Evolutionary conservation across 1,284 basidiomycete genomes (phyloP), one percentile per base, ranked within the genome.

Genomic region (Trichosporon faecale): DNA sequence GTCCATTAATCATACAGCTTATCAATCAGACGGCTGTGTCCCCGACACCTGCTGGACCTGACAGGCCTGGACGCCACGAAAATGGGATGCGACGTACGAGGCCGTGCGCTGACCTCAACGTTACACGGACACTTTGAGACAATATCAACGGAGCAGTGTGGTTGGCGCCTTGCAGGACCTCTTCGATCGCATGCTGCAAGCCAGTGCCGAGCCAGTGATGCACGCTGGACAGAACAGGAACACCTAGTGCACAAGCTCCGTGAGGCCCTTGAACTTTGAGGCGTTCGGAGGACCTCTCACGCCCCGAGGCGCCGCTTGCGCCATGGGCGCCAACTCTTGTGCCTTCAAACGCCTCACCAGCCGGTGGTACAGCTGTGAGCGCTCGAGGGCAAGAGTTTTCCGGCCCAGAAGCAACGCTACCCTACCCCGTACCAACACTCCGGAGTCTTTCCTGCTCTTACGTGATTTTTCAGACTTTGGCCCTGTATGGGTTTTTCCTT

Each of bases 401-500:
- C 49, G 21, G 49, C 49, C 49, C 49, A 52, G 23, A 52, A 23
- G 49, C 49, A 25, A 12, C 49, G 49, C 49, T 25, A 23, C 21
- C 49, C 25, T 52, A 25, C 21, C 3, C 49, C 21, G 49, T 52
- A 52, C 49, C 49, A 12, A 52, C 21, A 52, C 49, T 52, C 49
- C 23, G 49, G 49, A 52, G 49, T n/a, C 49, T 52, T 52, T 52
- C 49, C 49, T 52, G 49, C 49, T 25, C 49, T 52, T 52, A 52
- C 49, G 49, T 52, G 49, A 52, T 52, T 52, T 52, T 21, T 9
- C 49, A 52, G 49, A 52, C 23, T 25, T 23, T 9, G 49, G 49
- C 49, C 49, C 49, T 52, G 23, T 21, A 12, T 4, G 11, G 49
- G 49, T 52, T 52, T 52, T 52, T 52, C 49, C 49, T 52, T 23